Conservation (phyloP, 208 protist species). For the Herpetomonas tarakana region DNA sequence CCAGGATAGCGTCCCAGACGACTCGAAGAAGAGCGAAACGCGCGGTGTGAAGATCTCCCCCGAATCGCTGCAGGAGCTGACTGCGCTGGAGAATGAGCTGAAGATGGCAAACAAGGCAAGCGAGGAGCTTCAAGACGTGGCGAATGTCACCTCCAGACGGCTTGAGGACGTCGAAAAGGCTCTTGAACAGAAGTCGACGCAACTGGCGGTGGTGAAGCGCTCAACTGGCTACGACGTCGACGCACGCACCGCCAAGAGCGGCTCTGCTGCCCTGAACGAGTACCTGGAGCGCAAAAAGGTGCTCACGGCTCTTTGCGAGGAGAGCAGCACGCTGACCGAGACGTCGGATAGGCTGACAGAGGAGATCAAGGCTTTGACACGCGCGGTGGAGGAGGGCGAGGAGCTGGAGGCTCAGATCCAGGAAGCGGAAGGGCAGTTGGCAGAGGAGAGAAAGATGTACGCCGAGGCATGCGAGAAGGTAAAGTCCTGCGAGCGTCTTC, state of each 20-base stretch:
- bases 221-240: constrained; percentile 48
- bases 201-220: constrained; percentile 55
- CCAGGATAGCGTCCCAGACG: constrained; percentile 12
- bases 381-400: constrained; percentile 31
- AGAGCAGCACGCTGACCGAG: constrained; percentile 47
- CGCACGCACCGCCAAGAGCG: constrained; percentile 13
- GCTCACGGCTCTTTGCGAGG: constrained; percentile 34
- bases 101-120: constrained; percentile 68
- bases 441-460: constrained; percentile 30
- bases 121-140: constrained; percentile 43
- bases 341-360: constrained; percentile 38
- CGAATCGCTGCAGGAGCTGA: constrained; percentile 59
- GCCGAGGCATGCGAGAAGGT: constrained; percentile 46
- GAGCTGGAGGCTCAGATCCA: constrained; percentile 43
- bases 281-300: constrained; percentile 34
- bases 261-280: constrained; percentile 37
- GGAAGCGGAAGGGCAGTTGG: constrained; percentile 47
- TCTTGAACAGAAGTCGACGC: constrained; percentile 38
- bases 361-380: constrained; percentile 45
- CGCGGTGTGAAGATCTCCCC: constrained; percentile 52
- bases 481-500: constrained; percentile 64
- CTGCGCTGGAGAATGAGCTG: constrained; percentile 60
- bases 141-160: constrained; percentile 37
- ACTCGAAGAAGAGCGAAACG: constrained; percentile 5
- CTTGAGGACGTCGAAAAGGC: constrained; percentile 62